phyloP scores from a whole-genome alignment of 352 stramenopile species.

The Globisporangium cystogenes region DNA sequence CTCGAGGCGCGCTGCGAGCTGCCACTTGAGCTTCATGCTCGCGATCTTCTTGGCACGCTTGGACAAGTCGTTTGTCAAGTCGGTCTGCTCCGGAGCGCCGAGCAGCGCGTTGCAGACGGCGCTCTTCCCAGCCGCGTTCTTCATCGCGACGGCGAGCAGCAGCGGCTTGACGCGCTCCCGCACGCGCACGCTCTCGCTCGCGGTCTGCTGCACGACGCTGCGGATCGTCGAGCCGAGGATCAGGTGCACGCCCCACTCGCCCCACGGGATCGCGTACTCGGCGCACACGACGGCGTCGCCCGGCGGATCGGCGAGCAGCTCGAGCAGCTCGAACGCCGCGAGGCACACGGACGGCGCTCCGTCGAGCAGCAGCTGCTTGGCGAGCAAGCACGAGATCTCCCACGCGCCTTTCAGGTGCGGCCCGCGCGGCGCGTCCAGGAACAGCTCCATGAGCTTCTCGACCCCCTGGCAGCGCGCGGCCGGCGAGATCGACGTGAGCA shows the following conservation, averaged over 20 bases:
- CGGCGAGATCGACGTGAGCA: conserved; percentile 38
- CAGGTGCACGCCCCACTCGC: conserved; percentile 74
- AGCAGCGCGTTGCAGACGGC: conserved; percentile 70
- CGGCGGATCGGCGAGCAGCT: conserved; percentile 46
- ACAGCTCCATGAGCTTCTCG: conserved; percentile 44
- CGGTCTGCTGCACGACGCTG: conserved; percentile 65
- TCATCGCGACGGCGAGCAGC: conserved; percentile 36
- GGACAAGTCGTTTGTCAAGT: conserved; percentile 24
- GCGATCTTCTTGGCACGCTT: conserved; percentile 39
- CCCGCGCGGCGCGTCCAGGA: conserved; percentile 24
- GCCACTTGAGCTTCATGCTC: conserved; percentile 51
- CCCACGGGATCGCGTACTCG: conserved; percentile 65
- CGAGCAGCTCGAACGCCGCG: conserved; percentile 45
- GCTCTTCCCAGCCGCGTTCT: conserved; percentile 47
- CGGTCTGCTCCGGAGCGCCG: conserved; percentile 53
- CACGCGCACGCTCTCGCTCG: conserved; percentile 57
- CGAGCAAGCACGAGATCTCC: conserved; percentile 66
- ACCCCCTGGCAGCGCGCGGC: conserved; percentile 43
- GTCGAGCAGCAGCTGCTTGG: conserved; percentile 65
- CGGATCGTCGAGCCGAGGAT: conserved; percentile 71
- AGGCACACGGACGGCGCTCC: conserved; percentile 39
- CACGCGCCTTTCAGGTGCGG: conserved; percentile 49
- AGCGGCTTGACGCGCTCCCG: conserved; percentile 40
- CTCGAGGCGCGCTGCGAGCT: conserved; percentile 52
- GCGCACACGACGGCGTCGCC: conserved; percentile 1